These are phyloP conservation scores for Vigna hirtella DNA, from an alignment of 306 rosid genomes.

Conservation along the genomic window DNA sequence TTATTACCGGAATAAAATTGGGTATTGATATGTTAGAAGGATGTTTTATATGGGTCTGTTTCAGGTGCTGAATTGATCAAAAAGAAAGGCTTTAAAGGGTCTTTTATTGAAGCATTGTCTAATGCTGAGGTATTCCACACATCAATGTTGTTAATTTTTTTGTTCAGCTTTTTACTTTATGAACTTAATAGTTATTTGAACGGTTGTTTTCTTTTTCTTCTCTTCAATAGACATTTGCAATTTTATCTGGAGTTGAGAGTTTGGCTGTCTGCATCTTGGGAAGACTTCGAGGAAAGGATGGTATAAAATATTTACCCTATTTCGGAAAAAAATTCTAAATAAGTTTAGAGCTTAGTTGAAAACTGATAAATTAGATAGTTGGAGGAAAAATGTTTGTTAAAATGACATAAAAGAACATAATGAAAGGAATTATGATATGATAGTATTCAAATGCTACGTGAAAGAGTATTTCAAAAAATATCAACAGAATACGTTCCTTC, in stretches of 20 bases:
- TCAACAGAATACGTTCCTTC: not conserved
- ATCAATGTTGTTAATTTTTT: not conserved
- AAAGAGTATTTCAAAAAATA: not conserved
- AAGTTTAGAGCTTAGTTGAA: not conserved
- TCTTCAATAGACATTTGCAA: constrained; percentile 35
- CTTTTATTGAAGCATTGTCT: constrained; percentile 77
- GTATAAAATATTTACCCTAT: constrained; percentile 37
- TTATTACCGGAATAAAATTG: too few relatives aligned
- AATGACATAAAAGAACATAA: not conserved
- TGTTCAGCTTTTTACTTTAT: not conserved
- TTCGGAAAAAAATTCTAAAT: too few relatives aligned
- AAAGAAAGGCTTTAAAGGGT: constrained; percentile 84
- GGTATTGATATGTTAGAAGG: not conserved
- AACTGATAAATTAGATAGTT: not conserved
- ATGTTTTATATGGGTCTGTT: constrained; percentile 34
- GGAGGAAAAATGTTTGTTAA: not conserved
- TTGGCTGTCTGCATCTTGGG: constrained; percentile 80
- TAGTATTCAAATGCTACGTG: not conserved
- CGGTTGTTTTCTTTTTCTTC: not conserved
- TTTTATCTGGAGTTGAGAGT: constrained; percentile 59
- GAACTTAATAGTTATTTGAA: not conserved
- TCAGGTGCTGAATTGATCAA: constrained; percentile 77
- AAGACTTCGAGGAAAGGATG: constrained; percentile 81
- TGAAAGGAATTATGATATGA: not conserved
- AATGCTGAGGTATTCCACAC: constrained; percentile 61